Evolutionary conservation across 768 basidiomycete genomes (phyloP), one percentile per base, ranked within the genome.

Genomic region (Suillus discolor): DNA sequence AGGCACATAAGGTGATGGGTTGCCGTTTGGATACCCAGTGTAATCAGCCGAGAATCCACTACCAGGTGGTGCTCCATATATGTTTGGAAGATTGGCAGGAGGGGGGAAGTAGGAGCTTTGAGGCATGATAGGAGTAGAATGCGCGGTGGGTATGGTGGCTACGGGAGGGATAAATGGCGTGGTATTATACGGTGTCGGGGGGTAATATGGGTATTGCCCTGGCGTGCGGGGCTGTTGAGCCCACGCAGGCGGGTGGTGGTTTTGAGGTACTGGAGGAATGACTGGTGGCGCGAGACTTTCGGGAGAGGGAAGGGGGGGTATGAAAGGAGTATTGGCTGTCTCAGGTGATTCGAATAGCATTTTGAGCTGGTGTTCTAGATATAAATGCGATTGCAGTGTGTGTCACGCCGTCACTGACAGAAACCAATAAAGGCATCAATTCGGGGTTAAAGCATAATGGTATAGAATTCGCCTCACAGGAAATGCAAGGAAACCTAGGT

Each of bases 141-240:
- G 72, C 20, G 70, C 16, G 45, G 71, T 76, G 8, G 74, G 75
- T 66, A 74, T 72, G 53, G 71, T 75, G 9, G 74, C 74, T 66
- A 73, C 71, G 13, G 70, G 68, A 2, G 81, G 81, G 31, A 83
- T 79, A 61, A 79, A 82, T 1, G 79, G 79, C 8, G 78, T 76
- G 3, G 70, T 61, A 44, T 76, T 79, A 42, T 79, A 80, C 6
- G 81, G 81, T 16, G 81, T 76, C 18, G 67, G 64, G 1, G 80
- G 78, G 63, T 82, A 82, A 42, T 72, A 73, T 12, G 82, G 80
- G 63, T 81, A 83, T 54, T 72, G 71, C 63, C 73, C 76, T 0
- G 79, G 73, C 2, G 71, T 68, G 63, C 78, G 78, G 23, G 77
- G 74, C 8, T 73, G 69, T 38, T 76, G 69, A 42, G 77, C 70